Evolutionary conservation across 2,329 filamentous ascomycete genomes (phyloP).

Genomic region (Gliomastix tumulicola): DNA sequence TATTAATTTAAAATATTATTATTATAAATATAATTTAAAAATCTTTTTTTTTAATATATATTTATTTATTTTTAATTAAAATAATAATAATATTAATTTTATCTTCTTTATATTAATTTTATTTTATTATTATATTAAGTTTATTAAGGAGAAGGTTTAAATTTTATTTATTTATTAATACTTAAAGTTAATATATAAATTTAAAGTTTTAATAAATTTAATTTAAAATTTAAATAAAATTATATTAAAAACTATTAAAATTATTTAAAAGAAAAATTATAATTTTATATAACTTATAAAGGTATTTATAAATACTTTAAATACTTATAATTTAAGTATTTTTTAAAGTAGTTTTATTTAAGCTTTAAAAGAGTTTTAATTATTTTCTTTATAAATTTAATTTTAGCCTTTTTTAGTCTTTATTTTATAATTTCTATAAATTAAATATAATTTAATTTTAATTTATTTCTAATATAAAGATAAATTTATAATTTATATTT

Average conservation of each 20-base stretch:
- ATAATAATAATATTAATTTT: background rate
- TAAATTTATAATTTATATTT: background rate
- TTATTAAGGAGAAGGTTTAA: background rate
- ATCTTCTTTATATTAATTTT: background rate
- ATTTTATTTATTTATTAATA: background rate
- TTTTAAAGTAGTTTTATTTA: no score
- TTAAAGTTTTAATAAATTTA: background rate
- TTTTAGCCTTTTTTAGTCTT: no score
- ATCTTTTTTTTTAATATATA: constrained; percentile 1
- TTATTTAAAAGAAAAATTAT: background rate
- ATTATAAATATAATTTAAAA: background rate
- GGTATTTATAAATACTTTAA: background rate
- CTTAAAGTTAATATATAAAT: background rate
- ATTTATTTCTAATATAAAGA: background rate
- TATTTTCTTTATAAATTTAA: background rate
- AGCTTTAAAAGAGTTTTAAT: no score
- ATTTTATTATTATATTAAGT: constrained; percentile 1
- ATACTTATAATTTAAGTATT: background rate
- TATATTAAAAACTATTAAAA: background rate
- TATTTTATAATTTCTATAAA: no score
- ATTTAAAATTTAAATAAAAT: background rate
- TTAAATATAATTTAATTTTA: background rate
- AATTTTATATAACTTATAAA: background rate
- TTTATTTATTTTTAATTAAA: background rate
- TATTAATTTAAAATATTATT: background rate